phyloP scores from a whole-genome alignment of 768 basidiomycete species.

The Auriscalpium vulgare region DNA sequence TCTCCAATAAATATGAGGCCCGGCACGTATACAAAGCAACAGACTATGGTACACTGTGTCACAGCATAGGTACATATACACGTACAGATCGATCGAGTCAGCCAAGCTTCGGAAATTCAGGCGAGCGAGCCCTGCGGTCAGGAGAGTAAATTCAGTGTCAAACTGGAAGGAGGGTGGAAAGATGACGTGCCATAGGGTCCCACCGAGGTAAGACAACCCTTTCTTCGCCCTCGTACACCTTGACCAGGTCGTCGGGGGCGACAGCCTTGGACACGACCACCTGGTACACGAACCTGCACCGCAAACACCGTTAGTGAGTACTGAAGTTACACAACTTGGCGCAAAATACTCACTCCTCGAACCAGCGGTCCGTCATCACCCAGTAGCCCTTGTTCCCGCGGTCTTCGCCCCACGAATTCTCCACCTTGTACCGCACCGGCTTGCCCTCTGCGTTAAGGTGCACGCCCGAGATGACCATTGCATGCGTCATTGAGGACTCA shows the following conservation, averaged over 20 bases:
- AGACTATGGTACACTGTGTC: too few relatives aligned
- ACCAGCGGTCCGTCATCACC: conserved; percentile 91
- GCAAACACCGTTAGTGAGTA: too few relatives aligned
- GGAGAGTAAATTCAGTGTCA: too few relatives aligned
- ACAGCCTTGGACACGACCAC: conserved; percentile 79
- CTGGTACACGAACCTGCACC: conserved; percentile 77
- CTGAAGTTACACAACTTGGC: too few relatives aligned
- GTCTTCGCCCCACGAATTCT: conserved; percentile 88
- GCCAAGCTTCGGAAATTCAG: too few relatives aligned
- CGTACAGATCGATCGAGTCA: too few relatives aligned
- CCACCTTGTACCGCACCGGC: conserved; percentile 92
- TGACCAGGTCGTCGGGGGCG: conserved; percentile 73
- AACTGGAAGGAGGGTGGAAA: too few relatives aligned
- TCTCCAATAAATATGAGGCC: too few relatives aligned
- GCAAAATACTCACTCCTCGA: conserved; percentile 60
- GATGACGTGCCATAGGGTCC: conserved; percentile 71
- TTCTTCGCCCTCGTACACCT: conserved; percentile 66
- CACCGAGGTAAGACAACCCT: conserved; percentile 71
- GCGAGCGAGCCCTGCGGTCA: too few relatives aligned
- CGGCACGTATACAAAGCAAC: too few relatives aligned
- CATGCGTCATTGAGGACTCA: conserved; percentile 92
- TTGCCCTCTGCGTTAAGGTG: conserved; percentile 70
- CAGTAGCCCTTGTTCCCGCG: conserved; percentile 81
- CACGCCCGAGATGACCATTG: conserved; percentile 93
- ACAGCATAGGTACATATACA: too few relatives aligned